Evolutionary conservation across 2,329 filamentous ascomycete species (phyloP).

Genomic region (Cordyceps cicadae): DNA sequence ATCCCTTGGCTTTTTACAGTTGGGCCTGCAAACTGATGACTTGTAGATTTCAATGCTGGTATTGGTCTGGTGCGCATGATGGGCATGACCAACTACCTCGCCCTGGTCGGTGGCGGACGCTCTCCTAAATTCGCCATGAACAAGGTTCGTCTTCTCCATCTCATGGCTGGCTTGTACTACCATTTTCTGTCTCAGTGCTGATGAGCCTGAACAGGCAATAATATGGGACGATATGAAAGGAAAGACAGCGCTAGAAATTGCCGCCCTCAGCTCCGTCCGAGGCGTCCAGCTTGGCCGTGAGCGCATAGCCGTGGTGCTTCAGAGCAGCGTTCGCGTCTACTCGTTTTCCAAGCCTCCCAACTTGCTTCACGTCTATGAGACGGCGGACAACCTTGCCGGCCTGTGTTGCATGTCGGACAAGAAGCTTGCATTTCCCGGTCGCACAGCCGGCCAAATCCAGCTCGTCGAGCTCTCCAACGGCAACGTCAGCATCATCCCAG

Average conservation of each 20-base stretch:
- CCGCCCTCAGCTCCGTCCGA: constrained; percentile 71
- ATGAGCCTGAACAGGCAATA: constrained; percentile 50
- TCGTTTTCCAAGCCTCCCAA: constrained; percentile 65
- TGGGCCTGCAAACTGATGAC: neutral
- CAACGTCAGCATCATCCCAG: constrained; percentile 88
- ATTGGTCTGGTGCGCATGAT: constrained; percentile 82
- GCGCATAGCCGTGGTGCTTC: constrained; percentile 70
- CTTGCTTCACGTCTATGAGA: constrained; percentile 70
- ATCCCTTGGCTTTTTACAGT: neutral
- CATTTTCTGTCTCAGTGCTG: neutral
- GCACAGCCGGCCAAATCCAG: constrained; percentile 80
- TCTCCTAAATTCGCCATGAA: constrained; percentile 80
- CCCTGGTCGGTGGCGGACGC: constrained; percentile 79
- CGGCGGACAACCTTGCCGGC: constrained; percentile 73
- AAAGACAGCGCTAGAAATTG: constrained; percentile 65
- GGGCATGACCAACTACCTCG: constrained; percentile 76
- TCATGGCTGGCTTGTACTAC: neutral
- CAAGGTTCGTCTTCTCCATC: constrained; percentile 46
- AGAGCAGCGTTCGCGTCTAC: constrained; percentile 76
- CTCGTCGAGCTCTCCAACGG: constrained; percentile 69
- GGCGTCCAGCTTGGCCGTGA: constrained; percentile 69
- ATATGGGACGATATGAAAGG: constrained; percentile 87
- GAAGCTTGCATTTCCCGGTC: constrained; percentile 76
- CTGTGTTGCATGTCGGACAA: constrained; percentile 69
- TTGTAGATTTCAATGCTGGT: constrained; percentile 66